These are phyloP conservation scores for Boletellus sp. DNA, from an alignment of 768 basidiomycete genomes.

Conservation along the genomic window DNA sequence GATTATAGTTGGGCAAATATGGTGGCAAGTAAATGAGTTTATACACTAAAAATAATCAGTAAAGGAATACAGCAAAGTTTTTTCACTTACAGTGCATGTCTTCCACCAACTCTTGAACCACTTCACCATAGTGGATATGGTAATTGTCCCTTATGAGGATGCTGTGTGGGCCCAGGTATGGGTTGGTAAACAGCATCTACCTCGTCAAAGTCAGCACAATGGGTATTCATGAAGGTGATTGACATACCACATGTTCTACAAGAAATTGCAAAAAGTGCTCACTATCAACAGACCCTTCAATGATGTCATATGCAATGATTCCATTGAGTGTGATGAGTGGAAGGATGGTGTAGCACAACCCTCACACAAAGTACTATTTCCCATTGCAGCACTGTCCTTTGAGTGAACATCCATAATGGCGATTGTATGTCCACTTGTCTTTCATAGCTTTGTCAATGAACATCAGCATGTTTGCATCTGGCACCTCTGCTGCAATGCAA, in stretches of 20 bases:
- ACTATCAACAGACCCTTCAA: not conserved
- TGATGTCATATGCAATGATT: not conserved
- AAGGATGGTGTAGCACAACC: not conserved
- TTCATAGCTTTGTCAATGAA: conserved; percentile 22
- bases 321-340: not conserved
- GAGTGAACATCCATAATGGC: not conserved
- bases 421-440: conserved; percentile 2
- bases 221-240: no score
- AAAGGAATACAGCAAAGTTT: no score
- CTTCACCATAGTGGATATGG: conserved; percentile 22
- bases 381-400: not conserved
- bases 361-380: not conserved
- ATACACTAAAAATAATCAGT: conserved; percentile 9
- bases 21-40: conserved; percentile 29
- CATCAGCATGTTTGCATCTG: conserved; percentile 19
- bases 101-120: conserved; percentile 15
- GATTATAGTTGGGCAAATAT: conserved; percentile 17
- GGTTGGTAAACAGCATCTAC: conserved; percentile 6
- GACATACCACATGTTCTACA: not conserved
- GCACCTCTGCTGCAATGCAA: conserved; percentile 8
- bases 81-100: conserved; percentile 21
- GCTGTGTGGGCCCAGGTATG: not conserved
- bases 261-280: not conserved
- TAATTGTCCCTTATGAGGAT: conserved; percentile 26
- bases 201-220: no score